These are phyloP conservation scores for Eimeria tenella DNA, from an alignment of 169 alveolate genomes.

Conservation along the genomic window DNA sequence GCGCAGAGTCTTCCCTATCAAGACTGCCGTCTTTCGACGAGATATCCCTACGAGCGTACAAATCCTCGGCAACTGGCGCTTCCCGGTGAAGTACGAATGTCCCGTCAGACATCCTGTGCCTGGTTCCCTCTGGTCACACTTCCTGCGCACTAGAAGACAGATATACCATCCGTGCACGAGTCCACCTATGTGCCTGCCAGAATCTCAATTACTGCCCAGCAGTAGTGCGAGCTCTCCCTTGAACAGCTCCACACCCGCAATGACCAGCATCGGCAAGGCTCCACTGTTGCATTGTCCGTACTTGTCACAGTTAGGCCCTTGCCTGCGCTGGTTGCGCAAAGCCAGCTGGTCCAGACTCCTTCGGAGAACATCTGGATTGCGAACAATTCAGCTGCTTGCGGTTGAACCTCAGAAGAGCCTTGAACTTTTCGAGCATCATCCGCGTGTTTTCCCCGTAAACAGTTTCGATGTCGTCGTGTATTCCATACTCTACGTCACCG, in stretches of 20 bases:
- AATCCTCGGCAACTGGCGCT: slow-evolving; percentile 3
- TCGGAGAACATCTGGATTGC: slow-evolving; percentile 60
- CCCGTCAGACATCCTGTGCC: background rate
- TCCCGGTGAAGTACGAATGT: background rate
- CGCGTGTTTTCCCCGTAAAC: slow-evolving; percentile 59
- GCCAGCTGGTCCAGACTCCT: slow-evolving; percentile 49
- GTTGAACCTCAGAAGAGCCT: slow-evolving; percentile 57
- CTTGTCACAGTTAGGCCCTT: slow-evolving; percentile 16
- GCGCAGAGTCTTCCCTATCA: background rate
- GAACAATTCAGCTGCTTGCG: slow-evolving; percentile 53
- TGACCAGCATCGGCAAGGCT: background rate
- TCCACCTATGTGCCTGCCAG: background rate
- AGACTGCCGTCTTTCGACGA: slow-evolving; percentile 47
- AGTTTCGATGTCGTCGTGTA: background rate
- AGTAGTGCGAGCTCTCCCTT: background rate
- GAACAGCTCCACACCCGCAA: background rate
- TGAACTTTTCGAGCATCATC: slow-evolving; percentile 72
- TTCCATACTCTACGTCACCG: background rate
- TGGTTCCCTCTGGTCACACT: slow-evolving; percentile 36
- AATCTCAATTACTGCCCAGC: background rate
- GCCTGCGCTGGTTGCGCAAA: slow-evolving; percentile 68
- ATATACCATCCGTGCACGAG: background rate
- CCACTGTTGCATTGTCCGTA: background rate
- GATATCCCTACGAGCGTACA: slow-evolving; percentile 45
- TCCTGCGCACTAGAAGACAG: background rate